Percentiles rank a stretch among this genome's conserved stretches.
phyloP scores from a whole-genome alignment of 495 filamentous ascomycete species.

The Aspergillus incahuasiensis region DNA sequence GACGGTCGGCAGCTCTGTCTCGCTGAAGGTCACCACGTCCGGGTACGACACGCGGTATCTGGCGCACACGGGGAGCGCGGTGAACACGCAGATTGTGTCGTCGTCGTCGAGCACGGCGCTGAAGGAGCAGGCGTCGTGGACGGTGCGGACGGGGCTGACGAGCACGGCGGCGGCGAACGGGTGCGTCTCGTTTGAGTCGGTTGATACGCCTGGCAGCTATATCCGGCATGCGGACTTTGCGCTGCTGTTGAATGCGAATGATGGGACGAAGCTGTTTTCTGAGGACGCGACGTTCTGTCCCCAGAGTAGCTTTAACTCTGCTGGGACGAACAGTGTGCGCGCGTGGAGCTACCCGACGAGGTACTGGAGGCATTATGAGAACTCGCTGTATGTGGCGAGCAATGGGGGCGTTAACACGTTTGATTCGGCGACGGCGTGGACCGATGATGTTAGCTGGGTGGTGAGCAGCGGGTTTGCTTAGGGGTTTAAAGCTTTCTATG shows the following conservation, averaged over 20 bases:
- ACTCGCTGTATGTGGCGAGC: conserved; percentile 43
- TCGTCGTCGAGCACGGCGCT: conserved; percentile 40
- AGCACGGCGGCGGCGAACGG: conserved; percentile 30
- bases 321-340: conserved; percentile 41
- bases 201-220: conserved; percentile 50
- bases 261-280: conserved; percentile 46
- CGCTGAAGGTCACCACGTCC: conserved; percentile 46
- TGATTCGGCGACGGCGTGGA: conserved; percentile 43
- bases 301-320: conserved; percentile 39
- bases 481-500: too few relatives aligned
- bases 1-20: conserved; percentile 45
- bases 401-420: conserved; percentile 50
- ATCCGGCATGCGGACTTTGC: conserved; percentile 48
- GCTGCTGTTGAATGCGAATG: conserved; percentile 42
- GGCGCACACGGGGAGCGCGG: conserved; percentile 42
- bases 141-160: conserved; percentile 45
- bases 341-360: conserved; percentile 55
- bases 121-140: conserved; percentile 51
- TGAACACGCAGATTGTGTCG: conserved; percentile 50
- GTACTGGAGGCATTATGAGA: conserved; percentile 48
- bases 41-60: conserved; percentile 48
- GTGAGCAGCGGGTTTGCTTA: conserved; percentile 42
- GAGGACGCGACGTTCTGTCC: conserved; percentile 57
- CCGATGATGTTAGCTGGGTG: conserved; percentile 48
- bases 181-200: conserved; percentile 55